Evolutionary conservation across 768 basidiomycete genomes (phyloP).

Genomic region (Gautieria morchelliformis): DNA sequence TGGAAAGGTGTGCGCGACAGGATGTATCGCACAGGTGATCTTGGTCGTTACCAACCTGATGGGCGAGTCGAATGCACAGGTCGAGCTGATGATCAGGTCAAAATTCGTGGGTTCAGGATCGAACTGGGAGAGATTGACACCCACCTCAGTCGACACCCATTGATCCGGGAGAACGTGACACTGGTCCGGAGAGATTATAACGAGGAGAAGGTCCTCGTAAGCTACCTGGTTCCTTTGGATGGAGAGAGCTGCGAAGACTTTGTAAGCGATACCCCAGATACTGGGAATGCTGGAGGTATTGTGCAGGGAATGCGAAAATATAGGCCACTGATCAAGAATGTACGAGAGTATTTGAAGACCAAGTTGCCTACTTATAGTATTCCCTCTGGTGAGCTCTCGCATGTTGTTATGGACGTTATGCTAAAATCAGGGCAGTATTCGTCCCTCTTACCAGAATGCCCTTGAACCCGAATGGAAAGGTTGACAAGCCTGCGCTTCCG

Average conservation of each 20-base stretch:
- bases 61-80: slow-evolving; percentile 96
- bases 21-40: slow-evolving; percentile 96
- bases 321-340: slow-evolving; percentile 81
- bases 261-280: slow-evolving; percentile 51
- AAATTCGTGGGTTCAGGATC: slow-evolving; percentile 98
- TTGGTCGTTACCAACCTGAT: slow-evolving; percentile 87
- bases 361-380: slow-evolving; percentile 94
- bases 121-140: slow-evolving; percentile 98
- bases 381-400: slow-evolving; percentile 61
- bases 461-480: slow-evolving; percentile 96
- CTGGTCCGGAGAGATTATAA: slow-evolving; percentile 95
- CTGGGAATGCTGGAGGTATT: slow-evolving; percentile 48
- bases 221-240: slow-evolving; percentile 89
- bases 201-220: slow-evolving; percentile 97
- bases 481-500: slow-evolving; percentile 95
- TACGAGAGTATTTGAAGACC: slow-evolving; percentile 91
- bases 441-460: slow-evolving; percentile 94
- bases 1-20: slow-evolving; percentile 96
- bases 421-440: slow-evolving; percentile 50
- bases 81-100: slow-evolving; percentile 96
- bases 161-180: slow-evolving; percentile 96
- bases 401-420: neutral
- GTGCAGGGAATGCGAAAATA: slow-evolving; percentile 77
- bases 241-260: slow-evolving; percentile 56
- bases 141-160: slow-evolving; percentile 84